Percentiles rank a stretch among this genome's conserved stretches.
These are phyloP conservation scores for Rhytidiadelphus loreus DNA, from an alignment of 225 moss, liverwort and hornwort genomes.

Conservation along the genomic window DNA sequence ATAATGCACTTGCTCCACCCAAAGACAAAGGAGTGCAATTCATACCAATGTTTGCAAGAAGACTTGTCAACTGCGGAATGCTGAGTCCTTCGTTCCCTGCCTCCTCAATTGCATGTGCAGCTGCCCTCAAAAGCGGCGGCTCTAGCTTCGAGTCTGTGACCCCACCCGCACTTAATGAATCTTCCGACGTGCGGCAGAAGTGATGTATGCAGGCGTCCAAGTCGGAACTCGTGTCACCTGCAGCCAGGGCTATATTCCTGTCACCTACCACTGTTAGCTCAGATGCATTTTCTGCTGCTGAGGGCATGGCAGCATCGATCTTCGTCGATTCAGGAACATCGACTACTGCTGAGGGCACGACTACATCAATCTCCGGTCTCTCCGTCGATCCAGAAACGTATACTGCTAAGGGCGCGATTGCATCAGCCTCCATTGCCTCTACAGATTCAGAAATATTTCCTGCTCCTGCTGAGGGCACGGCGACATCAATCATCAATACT, in stretches of 20 bases:
- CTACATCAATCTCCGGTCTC: background rate
- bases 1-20: background rate
- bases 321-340: background rate
- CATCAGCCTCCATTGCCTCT: background rate
- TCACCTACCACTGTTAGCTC: background rate
- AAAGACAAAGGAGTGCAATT: background rate
- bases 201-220: slow-evolving; percentile 45
- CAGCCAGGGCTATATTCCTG: background rate
- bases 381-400: background rate
- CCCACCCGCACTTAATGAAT: background rate
- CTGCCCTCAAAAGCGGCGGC: slow-evolving; percentile 32
- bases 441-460: background rate
- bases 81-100: slow-evolving; percentile 71
- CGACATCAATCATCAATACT: background rate
- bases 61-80: slow-evolving; percentile 29
- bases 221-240: slow-evolving; percentile 1
- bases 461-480: background rate
- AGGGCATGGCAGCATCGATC: background rate
- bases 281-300: background rate
- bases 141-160: slow-evolving; percentile 3
- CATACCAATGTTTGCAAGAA: slow-evolving; percentile 18
- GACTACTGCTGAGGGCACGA: background rate
- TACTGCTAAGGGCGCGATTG: background rate
- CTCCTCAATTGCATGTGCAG: slow-evolving; percentile 42
- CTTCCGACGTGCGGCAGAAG: slow-evolving; percentile 12